phyloP scores from a whole-genome alignment of 208 protist genomes.

The Polymyxa betae region DNA sequence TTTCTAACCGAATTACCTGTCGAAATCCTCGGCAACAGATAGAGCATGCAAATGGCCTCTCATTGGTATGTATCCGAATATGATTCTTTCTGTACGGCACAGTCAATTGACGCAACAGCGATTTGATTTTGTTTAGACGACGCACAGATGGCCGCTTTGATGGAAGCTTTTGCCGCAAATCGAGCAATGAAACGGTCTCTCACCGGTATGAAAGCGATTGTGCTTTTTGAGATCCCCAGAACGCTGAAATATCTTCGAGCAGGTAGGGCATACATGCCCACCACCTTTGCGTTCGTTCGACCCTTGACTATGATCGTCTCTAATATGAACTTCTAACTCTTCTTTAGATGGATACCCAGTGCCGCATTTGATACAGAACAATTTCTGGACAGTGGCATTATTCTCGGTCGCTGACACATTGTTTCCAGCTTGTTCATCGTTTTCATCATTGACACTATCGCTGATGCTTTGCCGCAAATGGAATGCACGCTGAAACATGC shows the following conservation, averaged over 20 bases:
- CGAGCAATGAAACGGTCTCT: slow-evolving; percentile 4
- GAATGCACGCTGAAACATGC: slow-evolving; percentile 37
- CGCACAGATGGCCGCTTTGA: slow-evolving; percentile 41
- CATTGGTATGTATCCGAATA: slow-evolving; percentile 35
- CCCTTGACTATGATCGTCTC: not conserved
- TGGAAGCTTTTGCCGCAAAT: slow-evolving; percentile 45
- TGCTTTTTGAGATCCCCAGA: slow-evolving; percentile 45
- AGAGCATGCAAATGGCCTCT: not conserved
- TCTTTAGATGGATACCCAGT: not conserved
- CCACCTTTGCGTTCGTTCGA: not conserved
- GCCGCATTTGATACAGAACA: slow-evolving; percentile 49
- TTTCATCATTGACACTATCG: not conserved
- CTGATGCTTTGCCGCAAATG: not conserved
- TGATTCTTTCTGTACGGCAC: slow-evolving; percentile 33
- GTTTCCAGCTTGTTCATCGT: not conserved
- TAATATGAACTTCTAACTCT: not conserved
- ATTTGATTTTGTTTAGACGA: not conserved
- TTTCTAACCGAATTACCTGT: not conserved
- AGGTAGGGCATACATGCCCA: not conserved
- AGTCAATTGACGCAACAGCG: not conserved
- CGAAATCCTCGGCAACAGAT: slow-evolving; percentile 45
- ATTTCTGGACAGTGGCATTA: not conserved
- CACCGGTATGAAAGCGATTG: slow-evolving; percentile 48
- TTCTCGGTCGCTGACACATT: too few species aligned
- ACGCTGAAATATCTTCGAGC: slow-evolving; percentile 43